A percentile compares a stretch with the other conserved stretches of the same genome.
Conservation (phyloP, 2,329 filamentous ascomycete genomes). For the Fusarium nygamai region DNA sequence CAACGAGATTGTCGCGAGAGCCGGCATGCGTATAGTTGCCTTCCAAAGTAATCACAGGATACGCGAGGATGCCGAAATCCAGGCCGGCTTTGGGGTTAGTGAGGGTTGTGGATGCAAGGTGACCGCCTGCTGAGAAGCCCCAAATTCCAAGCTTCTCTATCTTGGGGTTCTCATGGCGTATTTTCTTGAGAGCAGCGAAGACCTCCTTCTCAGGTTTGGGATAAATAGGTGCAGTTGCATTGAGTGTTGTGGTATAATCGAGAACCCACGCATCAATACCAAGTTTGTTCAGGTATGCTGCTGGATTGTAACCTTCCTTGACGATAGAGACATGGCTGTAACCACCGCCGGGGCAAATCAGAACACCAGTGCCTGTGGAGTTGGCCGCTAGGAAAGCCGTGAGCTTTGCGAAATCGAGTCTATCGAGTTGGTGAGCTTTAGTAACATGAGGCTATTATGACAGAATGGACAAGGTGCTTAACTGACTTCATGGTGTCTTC, state of each 20-base stretch:
- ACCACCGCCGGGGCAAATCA: conserved; percentile 10
- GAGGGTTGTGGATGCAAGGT: conserved; percentile 19
- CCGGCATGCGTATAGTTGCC: conserved; percentile 6
- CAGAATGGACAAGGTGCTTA: background rate
- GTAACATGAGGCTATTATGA: background rate
- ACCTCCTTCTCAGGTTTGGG: conserved; percentile 12
- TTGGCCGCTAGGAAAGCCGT: background rate
- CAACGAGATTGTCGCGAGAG: conserved; percentile 13
- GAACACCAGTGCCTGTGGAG: conserved; percentile 4
- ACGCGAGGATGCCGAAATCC: conserved; percentile 17
- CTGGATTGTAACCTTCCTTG: conserved; percentile 14
- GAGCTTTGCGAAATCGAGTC: background rate
- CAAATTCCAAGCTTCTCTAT: conserved; percentile 19
- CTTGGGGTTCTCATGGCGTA: background rate
- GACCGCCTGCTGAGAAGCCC: conserved; percentile 26
- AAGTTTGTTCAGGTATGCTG: conserved; percentile 12
- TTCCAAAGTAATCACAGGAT: conserved; percentile 18
- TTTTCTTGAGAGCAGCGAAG: conserved; percentile 1
- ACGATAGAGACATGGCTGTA: conserved; percentile 10
- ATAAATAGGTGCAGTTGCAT: conserved; percentile 13
- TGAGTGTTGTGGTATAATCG: conserved; percentile 9
- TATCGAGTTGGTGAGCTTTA: background rate
- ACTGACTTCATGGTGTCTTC: background rate
- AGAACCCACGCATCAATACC: conserved; percentile 20
- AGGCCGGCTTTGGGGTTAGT: conserved; percentile 8